Evolutionary conservation across 2,329 filamentous ascomycete species (phyloP), one percentile per base, ranked within the genome.

Genomic region (Diaporthe destruens): DNA sequence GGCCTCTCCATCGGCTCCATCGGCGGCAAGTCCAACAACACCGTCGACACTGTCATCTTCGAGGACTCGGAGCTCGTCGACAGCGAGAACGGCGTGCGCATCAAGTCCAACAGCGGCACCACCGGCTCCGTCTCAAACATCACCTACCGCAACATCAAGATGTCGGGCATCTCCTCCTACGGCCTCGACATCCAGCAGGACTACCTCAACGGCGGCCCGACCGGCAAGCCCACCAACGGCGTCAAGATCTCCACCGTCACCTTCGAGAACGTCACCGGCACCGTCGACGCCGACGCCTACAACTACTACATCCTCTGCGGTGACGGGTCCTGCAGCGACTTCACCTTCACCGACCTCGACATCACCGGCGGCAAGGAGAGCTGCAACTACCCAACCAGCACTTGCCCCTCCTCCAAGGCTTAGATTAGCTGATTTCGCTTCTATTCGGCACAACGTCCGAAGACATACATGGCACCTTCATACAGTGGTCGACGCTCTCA

Each of bases 221-320:
- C 81, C 9, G 86, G 85, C 23, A 79, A n/a, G 0, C 84, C 86
- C 14, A 87, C 84, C 47, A 76, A 76, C 34, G 86, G 87, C 47
- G 85, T 89, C n/a, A 86, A 86, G n/a, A 88, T 89, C 78, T 88
- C 86, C 11, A 84, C 81, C 9, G 75, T 89, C 8, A 84, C 81
- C 1, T 77, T 88, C 63, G 78, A 81, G 57, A 78, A 82, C 71
- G 81, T 88, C 72, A 82, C 76, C 3, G 87, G 86, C 36, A 80
- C 81, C 5, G 85, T 88, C 59, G 78, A 55, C 44, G 20, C 78
- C 2, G 75, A 75, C 9, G 85, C 77, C n/a, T 82, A 79, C 25
- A 79, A 86, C 66, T 79, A 88, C 74, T 87, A 87, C 76, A 86
- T 90, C 71, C 84, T 89, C 20, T 90, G 88, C 75, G 88, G 84